Evolutionary conservation across 495 filamentous ascomycete genomes (phyloP).

Genomic region (Trypethelium eluteriae): DNA sequence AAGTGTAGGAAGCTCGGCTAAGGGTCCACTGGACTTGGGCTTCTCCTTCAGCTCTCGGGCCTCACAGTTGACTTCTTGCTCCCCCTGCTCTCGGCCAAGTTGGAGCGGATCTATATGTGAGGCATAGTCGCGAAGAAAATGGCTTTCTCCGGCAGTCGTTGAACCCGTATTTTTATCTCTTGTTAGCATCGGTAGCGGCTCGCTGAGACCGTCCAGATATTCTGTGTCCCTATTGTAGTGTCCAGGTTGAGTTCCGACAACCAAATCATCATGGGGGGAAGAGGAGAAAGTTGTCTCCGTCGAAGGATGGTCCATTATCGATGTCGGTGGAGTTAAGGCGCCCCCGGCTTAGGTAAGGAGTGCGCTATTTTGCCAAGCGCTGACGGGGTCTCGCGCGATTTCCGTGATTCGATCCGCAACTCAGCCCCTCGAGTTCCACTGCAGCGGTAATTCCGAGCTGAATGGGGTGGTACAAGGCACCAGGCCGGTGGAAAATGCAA

Average conservation of each 20-base stretch:
- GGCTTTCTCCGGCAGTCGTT: not conserved
- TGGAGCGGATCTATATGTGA: constrained; percentile 11
- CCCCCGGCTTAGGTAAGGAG: not conserved
- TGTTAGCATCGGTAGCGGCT: not conserved
- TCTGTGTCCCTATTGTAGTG: not conserved
- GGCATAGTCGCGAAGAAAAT: constrained; percentile 13
- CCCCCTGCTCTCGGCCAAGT: not conserved
- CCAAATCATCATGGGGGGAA: not conserved
- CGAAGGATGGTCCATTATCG: not conserved
- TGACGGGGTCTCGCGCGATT: not conserved
- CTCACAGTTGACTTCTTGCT: not conserved
- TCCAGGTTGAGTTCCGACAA: not conserved
- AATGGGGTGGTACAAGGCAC: not conserved
- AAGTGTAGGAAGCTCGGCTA: not conserved
- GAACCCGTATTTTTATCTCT: not conserved
- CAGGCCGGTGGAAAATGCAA: not conserved
- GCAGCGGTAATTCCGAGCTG: not conserved
- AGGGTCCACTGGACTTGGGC: not conserved
- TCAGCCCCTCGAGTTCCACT: not conserved
- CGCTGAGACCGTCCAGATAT: not conserved
- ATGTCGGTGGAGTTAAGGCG: constrained; percentile 11
- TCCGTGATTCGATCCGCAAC: not conserved
- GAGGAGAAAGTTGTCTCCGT: not conserved
- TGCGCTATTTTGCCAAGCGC: not conserved
- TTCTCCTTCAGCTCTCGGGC: not conserved